phyloP scores from a whole-genome alignment of 1,139 yeast species.

The Saccharomycopsis phalli region DNA sequence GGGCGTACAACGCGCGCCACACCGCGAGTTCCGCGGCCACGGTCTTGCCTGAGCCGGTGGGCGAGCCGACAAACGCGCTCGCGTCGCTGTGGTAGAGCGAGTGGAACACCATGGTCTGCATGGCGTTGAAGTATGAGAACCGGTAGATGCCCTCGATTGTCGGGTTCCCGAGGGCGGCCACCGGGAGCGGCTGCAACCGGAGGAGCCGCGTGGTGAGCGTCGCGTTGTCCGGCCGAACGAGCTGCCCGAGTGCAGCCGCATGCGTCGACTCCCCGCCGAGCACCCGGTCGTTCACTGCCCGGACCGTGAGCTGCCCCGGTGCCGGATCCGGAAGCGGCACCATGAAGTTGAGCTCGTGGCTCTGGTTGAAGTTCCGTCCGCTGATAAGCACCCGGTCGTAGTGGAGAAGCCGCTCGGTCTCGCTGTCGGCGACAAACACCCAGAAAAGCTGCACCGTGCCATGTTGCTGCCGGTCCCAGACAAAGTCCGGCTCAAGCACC shows the following conservation, averaged over 20 bases:
- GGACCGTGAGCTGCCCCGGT: slow-evolving; percentile 78
- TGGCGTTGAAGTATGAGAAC: slow-evolving; percentile 89
- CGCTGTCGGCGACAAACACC: slow-evolving; percentile 85
- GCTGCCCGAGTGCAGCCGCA: slow-evolving; percentile 81
- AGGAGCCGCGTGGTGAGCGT: slow-evolving; percentile 75
- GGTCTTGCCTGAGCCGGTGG: slow-evolving; percentile 98
- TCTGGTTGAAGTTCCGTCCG: slow-evolving; percentile 43
- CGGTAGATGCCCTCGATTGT: slow-evolving; percentile 65
- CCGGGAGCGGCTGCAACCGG: slow-evolving; percentile 78
- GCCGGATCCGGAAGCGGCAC: slow-evolving; percentile 83
- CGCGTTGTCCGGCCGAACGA: slow-evolving; percentile 82
- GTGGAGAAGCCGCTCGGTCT: slow-evolving; percentile 59
- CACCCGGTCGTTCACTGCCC: slow-evolving; percentile 82
- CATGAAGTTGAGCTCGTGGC: slow-evolving; percentile 82
- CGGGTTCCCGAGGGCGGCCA: slow-evolving; percentile 65
- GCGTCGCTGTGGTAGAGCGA: slow-evolving; percentile 71
- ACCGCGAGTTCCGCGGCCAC: slow-evolving; percentile 95
- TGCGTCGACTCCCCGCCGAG: slow-evolving; percentile 74
- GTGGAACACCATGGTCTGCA: slow-evolving; percentile 97
- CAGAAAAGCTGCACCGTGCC: slow-evolving; percentile 85
- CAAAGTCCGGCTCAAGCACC: slow-evolving; percentile 61
- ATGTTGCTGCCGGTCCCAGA: slow-evolving; percentile 77
- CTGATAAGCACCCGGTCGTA: slow-evolving; percentile 71
- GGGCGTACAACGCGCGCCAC: slow-evolving; percentile 85
- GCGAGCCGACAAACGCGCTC: slow-evolving; percentile 90